Conservation (phyloP, 2,329 filamentous ascomycete species). For the Beauveria sp. region DNA sequence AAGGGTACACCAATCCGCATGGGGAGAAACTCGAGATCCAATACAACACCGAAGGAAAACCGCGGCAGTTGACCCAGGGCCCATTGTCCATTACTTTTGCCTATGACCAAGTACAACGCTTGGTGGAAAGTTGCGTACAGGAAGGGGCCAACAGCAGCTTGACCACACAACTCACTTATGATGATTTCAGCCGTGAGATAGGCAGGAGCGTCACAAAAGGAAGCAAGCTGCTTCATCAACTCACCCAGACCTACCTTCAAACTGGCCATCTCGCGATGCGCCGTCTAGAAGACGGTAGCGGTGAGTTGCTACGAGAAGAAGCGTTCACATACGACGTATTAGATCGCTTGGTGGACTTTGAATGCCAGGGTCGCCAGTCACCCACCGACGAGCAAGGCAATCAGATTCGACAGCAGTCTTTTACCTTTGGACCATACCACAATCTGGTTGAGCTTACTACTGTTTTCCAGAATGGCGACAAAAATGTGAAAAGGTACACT, state of each 20-base stretch:
- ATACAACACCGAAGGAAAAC: not conserved
- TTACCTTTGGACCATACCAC: not conserved
- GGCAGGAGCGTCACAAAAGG: not conserved
- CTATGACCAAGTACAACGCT: not conserved
- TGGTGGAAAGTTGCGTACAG: not conserved
- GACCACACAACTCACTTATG: not conserved
- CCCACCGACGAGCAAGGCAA: not conserved
- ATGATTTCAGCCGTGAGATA: not conserved
- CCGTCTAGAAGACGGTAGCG: not conserved
- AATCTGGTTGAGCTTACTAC: not conserved
- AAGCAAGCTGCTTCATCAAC: not conserved
- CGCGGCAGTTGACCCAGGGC: not conserved
- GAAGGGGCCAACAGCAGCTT: not conserved
- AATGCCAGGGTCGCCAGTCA: not conserved
- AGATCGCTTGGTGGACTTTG: not conserved
- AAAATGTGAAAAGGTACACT: not conserved
- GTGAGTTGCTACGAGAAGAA: not conserved
- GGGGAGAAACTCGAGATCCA: not conserved
- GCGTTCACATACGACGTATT: not conserved
- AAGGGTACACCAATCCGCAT: not conserved
- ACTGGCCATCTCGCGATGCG: not conserved
- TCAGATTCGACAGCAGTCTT: not conserved
- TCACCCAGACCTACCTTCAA: no score
- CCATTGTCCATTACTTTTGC: not conserved
- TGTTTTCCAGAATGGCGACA: not conserved